Evolutionary conservation across 108 stramenopile species (phyloP).

Genomic region (Skeletonema costatum): DNA sequence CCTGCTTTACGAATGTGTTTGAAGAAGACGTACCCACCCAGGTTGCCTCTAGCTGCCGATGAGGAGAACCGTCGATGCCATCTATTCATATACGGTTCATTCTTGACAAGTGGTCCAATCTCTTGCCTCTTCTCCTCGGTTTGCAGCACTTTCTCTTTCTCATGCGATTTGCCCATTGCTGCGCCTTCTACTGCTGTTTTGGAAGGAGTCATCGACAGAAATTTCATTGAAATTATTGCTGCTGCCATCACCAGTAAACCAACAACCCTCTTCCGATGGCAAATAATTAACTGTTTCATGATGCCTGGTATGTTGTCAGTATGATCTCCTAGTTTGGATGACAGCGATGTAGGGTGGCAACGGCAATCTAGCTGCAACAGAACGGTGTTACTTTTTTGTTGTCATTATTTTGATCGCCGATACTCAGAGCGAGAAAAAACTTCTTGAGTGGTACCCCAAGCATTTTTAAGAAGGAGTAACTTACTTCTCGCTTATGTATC

Average conservation of each 20-base stretch:
- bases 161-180: neutral
- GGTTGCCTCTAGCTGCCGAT: neutral
- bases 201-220: neutral
- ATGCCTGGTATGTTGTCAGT: no score
- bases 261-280: no score
- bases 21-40: conserved; percentile 25
- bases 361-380: no score
- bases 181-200: neutral
- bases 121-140: neutral
- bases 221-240: neutral
- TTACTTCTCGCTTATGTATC: no score
- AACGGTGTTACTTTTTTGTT: no score
- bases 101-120: neutral
- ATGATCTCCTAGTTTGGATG: no score
- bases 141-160: neutral
- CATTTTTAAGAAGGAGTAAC: no score
- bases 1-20: conserved; percentile 40
- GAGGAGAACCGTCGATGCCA: conserved; percentile 16
- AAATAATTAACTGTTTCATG: no score
- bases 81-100: conserved; percentile 1
- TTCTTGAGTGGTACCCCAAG: no score
- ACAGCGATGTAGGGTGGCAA: no score
- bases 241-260: neutral
- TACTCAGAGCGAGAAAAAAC: no score
- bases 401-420: no score